Conservation (phyloP, 352 stramenopile species). For the Phytophthora chlamydospora region DNA sequence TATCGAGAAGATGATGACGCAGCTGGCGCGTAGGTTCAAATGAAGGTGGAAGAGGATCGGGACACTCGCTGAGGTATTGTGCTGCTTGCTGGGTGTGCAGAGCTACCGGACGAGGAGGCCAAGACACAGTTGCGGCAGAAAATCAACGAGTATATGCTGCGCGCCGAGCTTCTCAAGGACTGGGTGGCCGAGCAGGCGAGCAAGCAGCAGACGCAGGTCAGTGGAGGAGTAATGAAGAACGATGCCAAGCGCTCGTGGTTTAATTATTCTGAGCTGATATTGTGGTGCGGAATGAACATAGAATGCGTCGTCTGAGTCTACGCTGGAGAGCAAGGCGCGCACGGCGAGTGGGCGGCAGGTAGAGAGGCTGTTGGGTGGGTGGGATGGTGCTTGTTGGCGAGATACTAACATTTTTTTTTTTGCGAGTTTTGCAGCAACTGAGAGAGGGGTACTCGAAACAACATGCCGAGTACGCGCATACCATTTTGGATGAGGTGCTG, state of each 20-base stretch:
- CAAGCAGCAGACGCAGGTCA: slow-evolving; percentile 33
- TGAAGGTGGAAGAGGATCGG: neutral
- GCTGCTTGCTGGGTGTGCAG: slow-evolving; percentile 26
- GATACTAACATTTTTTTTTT: neutral
- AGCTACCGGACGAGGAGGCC: slow-evolving; percentile 39
- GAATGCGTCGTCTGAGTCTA: slow-evolving; percentile 1
- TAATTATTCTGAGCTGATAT: neutral
- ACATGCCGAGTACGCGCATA: slow-evolving; percentile 69
- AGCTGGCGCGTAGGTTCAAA: slow-evolving; percentile 57
- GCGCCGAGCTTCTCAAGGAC: slow-evolving; percentile 74
- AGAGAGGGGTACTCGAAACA: slow-evolving; percentile 55
- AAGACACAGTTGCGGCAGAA: slow-evolving; percentile 45
- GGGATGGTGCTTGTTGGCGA: no score
- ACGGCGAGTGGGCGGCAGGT: slow-evolving; percentile 23
- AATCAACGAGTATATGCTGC: slow-evolving; percentile 84
- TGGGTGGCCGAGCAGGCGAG: slow-evolving; percentile 29
- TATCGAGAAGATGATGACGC: slow-evolving; percentile 79
- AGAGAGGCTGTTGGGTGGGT: neutral
- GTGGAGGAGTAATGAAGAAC: neutral
- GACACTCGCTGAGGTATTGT: neutral
- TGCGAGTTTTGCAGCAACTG: slow-evolving; percentile 12
- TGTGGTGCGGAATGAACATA: slow-evolving; percentile 2
- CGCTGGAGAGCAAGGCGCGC: slow-evolving; percentile 2
- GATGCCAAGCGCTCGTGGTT: slow-evolving; percentile 7
- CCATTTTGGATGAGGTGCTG: slow-evolving; percentile 84